Conservation (phyloP, 108 stramenopile species). For the Schizochytrium sp. region DNA sequence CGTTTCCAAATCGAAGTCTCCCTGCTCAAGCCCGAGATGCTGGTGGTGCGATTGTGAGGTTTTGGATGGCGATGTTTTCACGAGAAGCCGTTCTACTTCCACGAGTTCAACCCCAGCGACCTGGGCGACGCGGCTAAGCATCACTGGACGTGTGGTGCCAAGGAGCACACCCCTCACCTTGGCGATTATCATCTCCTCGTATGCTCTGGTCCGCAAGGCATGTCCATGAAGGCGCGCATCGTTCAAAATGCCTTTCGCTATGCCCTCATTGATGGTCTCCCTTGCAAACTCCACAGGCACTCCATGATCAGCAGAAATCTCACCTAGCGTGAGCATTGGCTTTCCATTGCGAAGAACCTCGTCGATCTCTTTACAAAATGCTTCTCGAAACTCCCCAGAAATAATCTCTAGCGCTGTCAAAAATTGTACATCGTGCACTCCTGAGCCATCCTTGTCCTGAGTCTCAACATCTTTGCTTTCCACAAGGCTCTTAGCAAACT, state of each 20-base stretch:
- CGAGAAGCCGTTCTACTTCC: neutral
- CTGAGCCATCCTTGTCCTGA: neutral
- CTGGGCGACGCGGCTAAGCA: neutral
- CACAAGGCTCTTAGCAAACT: neutral
- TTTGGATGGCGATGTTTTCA: neutral
- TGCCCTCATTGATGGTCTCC: neutral
- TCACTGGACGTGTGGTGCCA: neutral
- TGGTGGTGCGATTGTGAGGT: too few species aligned
- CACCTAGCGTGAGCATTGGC: neutral
- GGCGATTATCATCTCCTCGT: neutral
- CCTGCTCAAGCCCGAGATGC: neutral
- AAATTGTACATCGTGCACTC: neutral
- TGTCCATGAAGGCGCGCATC: neutral
- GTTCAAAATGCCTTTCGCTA: neutral
- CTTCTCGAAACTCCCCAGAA: neutral
- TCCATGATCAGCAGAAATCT: neutral
- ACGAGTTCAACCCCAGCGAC: neutral
- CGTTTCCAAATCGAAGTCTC: neutral
- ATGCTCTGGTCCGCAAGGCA: neutral
- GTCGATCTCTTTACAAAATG: neutral
- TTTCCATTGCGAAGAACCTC: neutral
- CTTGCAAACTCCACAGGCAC: constrained; percentile 6
- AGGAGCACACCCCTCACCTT: neutral
- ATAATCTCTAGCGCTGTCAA: constrained; percentile 14
- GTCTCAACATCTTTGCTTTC: neutral